Evolutionary conservation across 2,329 filamentous ascomycete genomes (phyloP).

Genomic region (Beauveria asiatica): DNA sequence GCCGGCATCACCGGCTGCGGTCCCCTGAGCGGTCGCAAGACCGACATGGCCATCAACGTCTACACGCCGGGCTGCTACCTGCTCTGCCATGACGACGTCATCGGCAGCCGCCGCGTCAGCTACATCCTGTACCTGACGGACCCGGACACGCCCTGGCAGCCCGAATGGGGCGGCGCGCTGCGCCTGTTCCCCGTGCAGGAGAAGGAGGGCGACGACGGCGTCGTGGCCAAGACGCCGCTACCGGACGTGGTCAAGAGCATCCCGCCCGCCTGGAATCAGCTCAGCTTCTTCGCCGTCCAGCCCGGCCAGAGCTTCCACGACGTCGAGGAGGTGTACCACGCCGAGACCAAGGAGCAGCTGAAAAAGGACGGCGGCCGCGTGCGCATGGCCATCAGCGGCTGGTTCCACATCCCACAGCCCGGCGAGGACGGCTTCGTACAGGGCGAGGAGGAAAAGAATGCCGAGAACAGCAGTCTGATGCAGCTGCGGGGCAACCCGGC

Average conservation of each 20-base stretch:
- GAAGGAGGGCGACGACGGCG: constrained; percentile 53
- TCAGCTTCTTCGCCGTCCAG: constrained; percentile 96
- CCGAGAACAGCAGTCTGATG: constrained; percentile 81
- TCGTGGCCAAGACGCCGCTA: constrained; percentile 68
- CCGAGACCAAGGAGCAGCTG: constrained; percentile 48
- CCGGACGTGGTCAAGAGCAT: constrained; percentile 75
- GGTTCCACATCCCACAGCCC: constrained; percentile 95
- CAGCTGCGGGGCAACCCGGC: constrained; percentile 89
- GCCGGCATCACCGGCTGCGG: constrained; percentile 80
- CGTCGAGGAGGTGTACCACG: constrained; percentile 92
- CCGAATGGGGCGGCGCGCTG: constrained; percentile 87
- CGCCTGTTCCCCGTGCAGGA: constrained; percentile 71
- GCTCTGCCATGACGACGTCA: constrained; percentile 96
- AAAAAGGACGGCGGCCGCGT: constrained; percentile 66
- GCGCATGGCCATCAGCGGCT: constrained; percentile 96
- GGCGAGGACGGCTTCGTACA: constrained; percentile 87
- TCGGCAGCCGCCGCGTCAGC: constrained; percentile 90
- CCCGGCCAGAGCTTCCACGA: constrained; percentile 99
- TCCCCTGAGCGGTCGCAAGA: constrained; percentile 83
- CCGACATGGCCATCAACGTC: constrained; percentile 98
- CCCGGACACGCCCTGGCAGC: constrained; percentile 82
- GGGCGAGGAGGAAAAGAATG: constrained; percentile 80
- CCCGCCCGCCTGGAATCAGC: constrained; percentile 92
- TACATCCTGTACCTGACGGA: constrained; percentile 96
- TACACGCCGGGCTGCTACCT: constrained; percentile 95